Percentiles rank a stretch among this genome's conserved stretches.
Evolutionary conservation across 1,284 basidiomycete species (phyloP).

Genomic region (Acaromyces ingoldii): DNA sequence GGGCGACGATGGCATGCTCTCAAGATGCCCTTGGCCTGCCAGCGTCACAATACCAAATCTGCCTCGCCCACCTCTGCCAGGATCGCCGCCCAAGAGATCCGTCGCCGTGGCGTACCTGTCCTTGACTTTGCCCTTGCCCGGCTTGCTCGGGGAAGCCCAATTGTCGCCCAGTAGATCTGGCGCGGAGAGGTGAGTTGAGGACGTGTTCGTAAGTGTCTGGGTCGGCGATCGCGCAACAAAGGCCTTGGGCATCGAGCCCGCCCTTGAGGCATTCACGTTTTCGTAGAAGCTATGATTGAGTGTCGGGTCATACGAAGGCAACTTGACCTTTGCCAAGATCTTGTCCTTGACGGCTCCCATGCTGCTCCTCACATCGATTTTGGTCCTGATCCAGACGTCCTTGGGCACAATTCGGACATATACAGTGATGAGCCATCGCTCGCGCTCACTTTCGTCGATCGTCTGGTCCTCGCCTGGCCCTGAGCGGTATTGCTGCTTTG

Average conservation of each 20-base stretch:
- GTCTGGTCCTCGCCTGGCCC: too few species aligned
- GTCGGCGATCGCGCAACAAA: constrained; percentile 13
- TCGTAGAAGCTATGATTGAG: constrained; percentile 23
- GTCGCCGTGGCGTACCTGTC: neutral
- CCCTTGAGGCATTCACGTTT: constrained; percentile 6
- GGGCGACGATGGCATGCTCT: neutral
- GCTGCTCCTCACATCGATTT: constrained; percentile 21
- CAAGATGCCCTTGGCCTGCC: neutral
- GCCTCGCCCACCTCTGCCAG: constrained; percentile 3
- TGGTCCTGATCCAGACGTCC: constrained; percentile 33
- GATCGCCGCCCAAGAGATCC: constrained; percentile 2
- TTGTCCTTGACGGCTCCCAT: constrained; percentile 31
- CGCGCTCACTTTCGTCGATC: too few species aligned
- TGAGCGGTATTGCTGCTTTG: too few species aligned
- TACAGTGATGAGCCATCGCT: constrained; percentile 15
- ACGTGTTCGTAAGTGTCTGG: neutral
- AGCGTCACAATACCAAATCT: neutral
- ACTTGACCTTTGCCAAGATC: constrained; percentile 15
- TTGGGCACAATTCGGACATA: constrained; percentile 38
- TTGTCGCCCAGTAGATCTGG: too few species aligned
- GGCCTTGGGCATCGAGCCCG: constrained; percentile 18
- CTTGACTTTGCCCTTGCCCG: neutral
- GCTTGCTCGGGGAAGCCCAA: neutral
- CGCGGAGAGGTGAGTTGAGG: neutral
- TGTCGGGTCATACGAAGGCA: constrained; percentile 23